phyloP scores from a whole-genome alignment of 2,329 filamentous ascomycete genomes.

The Diaporthe humulicola region DNA sequence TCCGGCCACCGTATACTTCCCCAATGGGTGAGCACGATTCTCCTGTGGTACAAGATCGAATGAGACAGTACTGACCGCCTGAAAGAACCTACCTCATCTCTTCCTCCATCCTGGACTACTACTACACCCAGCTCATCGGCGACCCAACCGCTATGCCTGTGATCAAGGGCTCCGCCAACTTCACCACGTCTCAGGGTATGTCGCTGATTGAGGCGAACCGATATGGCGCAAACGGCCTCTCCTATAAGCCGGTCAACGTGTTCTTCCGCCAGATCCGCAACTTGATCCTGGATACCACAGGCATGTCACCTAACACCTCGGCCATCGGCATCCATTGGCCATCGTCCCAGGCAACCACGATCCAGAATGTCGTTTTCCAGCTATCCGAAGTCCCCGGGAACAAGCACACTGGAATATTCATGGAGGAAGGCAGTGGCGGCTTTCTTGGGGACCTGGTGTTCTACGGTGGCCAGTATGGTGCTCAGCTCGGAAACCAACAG shows the following conservation, averaged over 20 bases:
- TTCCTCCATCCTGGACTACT: conserved; percentile 78
- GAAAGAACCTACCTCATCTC: conserved; percentile 74
- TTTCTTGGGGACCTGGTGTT: conserved; percentile 79
- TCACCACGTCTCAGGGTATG: conserved; percentile 52
- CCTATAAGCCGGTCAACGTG: conserved; percentile 69
- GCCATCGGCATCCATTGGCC: conserved; percentile 75
- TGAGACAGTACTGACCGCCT: background rate
- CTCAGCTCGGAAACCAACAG: conserved; percentile 75
- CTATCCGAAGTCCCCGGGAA: conserved; percentile 61
- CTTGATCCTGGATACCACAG: conserved; percentile 67
- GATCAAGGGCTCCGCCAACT: conserved; percentile 65
- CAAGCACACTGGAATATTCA: conserved; percentile 70
- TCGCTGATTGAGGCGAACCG: conserved; percentile 58
- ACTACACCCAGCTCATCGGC: conserved; percentile 84
- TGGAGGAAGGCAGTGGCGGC: conserved; percentile 75
- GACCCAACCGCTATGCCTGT: conserved; percentile 72
- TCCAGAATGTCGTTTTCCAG: conserved; percentile 70
- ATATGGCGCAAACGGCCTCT: conserved; percentile 57
- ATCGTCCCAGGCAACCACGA: conserved; percentile 72
- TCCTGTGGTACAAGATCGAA: background rate
- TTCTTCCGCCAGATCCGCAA: conserved; percentile 72
- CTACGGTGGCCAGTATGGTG: conserved; percentile 75
- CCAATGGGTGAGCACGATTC: conserved; percentile 40
- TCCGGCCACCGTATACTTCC: conserved; percentile 49
- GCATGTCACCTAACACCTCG: conserved; percentile 58